phyloP scores from a whole-genome alignment of 176 grass and related monocot genomes.

The Sorghum bicolor region Sorghum_bicolor_NCBIv3 NC_012872.2:10320001-10320500 shows the following conservation, averaged over 20 bases:
- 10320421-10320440: slow-evolving; percentile 85
- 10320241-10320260: slow-evolving; percentile 67
- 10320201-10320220: slow-evolving; percentile 76
- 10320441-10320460: slow-evolving; percentile 91
- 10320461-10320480: slow-evolving; percentile 92
- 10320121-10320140: slow-evolving; percentile 34
- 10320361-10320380: slow-evolving; percentile 69
- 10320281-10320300: slow-evolving; percentile 85
- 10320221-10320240: slow-evolving; percentile 77
- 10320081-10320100: slow-evolving; percentile 25
- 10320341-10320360: slow-evolving; percentile 98
- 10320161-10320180: slow-evolving; percentile 60
- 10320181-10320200: slow-evolving; percentile 95
- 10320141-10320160: slow-evolving; percentile 55
- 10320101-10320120: slow-evolving; percentile 16
- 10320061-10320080: neutral
- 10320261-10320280: slow-evolving; percentile 50
- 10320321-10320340: slow-evolving; percentile 93
- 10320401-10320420: slow-evolving; percentile 82
- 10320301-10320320: slow-evolving; percentile 95
- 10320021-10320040: slow-evolving; percentile 9
- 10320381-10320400: slow-evolving; percentile 69
- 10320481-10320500: slow-evolving; percentile 56
- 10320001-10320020: neutral
- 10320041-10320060: slow-evolving; percentile 32